Percentiles rank a stretch among this genome's conserved stretches.
Evolutionary conservation across 345 rosid species (phyloP).

Genomic region (Hibiscus trionum): DNA sequence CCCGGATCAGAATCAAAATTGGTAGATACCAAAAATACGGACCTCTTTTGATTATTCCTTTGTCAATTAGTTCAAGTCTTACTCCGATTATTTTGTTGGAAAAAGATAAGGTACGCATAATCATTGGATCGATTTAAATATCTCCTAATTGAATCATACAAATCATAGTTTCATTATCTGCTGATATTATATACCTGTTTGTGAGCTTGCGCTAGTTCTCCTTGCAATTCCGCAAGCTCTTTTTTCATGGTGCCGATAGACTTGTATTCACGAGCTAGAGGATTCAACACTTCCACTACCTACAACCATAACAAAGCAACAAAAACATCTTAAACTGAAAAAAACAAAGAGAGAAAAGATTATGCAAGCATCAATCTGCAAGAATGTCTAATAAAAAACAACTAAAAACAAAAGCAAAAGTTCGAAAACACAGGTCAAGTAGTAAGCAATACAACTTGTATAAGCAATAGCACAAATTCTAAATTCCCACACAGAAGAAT

Average conservation of each 20-base stretch:
- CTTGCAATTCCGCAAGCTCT: slow-evolving; percentile 87
- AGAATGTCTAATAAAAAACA: not conserved
- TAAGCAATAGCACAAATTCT: not conserved
- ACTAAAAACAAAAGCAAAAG: not conserved
- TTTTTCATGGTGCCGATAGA: slow-evolving; percentile 85
- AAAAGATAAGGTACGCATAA: not conserved
- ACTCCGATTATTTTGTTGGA: not conserved
- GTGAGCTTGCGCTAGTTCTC: slow-evolving; percentile 77
- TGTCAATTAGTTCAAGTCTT: not conserved
- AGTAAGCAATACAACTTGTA: not conserved
- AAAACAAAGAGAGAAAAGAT: too few relatives aligned
- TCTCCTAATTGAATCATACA: not conserved
- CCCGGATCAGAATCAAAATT: slow-evolving; percentile 11
- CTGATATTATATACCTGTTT: slow-evolving; percentile 45
- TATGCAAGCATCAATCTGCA: not conserved
- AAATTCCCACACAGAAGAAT: not conserved
- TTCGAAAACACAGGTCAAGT: not conserved
- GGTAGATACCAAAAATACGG: not conserved
- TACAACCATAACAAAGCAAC: slow-evolving; percentile 18
- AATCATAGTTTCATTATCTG: not conserved
- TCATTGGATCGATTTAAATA: not conserved
- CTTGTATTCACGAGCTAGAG: slow-evolving; percentile 90
- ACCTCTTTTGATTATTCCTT: too few relatives aligned
- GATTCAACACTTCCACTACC: slow-evolving; percentile 97
- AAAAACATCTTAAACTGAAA: not conserved